Percentiles rank a stretch among this genome's conserved stretches.
Conservation (phyloP, 2,329 filamentous ascomycete species). For the Alternaria brassicae region DNA sequence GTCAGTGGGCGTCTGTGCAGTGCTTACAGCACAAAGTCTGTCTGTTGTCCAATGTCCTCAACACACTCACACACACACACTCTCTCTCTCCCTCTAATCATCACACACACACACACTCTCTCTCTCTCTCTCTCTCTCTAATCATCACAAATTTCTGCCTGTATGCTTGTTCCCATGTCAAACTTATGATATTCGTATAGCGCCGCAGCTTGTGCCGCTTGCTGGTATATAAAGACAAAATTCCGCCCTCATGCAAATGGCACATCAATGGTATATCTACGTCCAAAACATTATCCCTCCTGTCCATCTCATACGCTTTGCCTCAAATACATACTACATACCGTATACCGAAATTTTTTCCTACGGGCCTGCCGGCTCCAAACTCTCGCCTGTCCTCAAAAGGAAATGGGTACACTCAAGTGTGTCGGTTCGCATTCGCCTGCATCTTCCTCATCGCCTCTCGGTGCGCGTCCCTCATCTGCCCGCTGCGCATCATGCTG, state of each 20-base stretch:
- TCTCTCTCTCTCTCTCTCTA: no score
- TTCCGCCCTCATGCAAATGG: background rate
- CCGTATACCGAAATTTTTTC: background rate
- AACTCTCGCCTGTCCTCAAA: background rate
- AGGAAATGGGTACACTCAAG: slow-evolving; percentile 15
- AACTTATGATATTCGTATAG: background rate
- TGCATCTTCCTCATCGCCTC: slow-evolving; percentile 85
- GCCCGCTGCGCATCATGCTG: slow-evolving; percentile 76
- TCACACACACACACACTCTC: no score
- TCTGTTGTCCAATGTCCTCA: no score
- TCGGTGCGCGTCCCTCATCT: slow-evolving; percentile 77
- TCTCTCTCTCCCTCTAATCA: no score
- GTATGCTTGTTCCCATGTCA: background rate
- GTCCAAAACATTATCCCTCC: background rate
- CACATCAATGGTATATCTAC: background rate
- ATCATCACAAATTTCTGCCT: background rate
- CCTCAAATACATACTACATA: background rate
- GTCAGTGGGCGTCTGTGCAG: background rate
- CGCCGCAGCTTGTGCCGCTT: background rate
- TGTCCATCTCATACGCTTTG: background rate
- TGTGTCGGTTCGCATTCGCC: slow-evolving; percentile 57
- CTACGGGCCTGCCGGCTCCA: background rate
- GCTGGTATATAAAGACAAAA: background rate
- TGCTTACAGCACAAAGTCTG: background rate
- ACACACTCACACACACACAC: no score